Base-by-base conservation (phyloP, 306 rosid genomes). In the Fragaria iinumae region DNA sequence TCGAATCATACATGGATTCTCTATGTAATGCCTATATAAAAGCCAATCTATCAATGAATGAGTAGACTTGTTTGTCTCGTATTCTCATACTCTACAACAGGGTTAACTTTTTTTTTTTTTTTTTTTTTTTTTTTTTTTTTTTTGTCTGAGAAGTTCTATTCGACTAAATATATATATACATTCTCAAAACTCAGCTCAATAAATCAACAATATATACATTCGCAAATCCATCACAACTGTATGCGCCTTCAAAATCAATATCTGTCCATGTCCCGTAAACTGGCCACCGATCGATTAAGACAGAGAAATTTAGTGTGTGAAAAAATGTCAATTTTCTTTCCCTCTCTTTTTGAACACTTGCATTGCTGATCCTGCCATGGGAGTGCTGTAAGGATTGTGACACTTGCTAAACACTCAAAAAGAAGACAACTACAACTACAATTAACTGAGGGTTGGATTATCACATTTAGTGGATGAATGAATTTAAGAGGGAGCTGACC, bases 321-420 rank as follows among this genome's bases (percentile, higher is more conserved):
- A 39, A 56, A 21, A 21, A 56, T 10, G 67, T 62, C 18, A 0
- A 20, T 64, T 64, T 34, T 64, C 2, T 17, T 36, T 34, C 11
- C n/a, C 14, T 66, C 25, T 16, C n/a, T 48, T 48, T 45, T 9
- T 63, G 64, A 65, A 29, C 53, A 60, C 20, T n/a, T 66, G 66
- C 65, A 50, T 36, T 66, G 18, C 52, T 45, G 16, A 64, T 23
- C n/a, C 72, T 65, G 23, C 67, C 50, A 34, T 64, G 23, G 14
- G 18, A 39, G 8, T 65, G 48, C 73, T 52, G 66, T 57, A 50
- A 66, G 66, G 79, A 76, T 49, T 52, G 71, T 60, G 73, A 67
- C 79, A 12, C 72, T 27, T 27, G 38, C 38, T 25, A 60, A 64
- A 50, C 4, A 66, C 66, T 36, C 65, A 34, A 21, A 21, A 32